Conservation (phyloP, 768 basidiomycete species). For the Kwoniella mangroviensis region DNA sequence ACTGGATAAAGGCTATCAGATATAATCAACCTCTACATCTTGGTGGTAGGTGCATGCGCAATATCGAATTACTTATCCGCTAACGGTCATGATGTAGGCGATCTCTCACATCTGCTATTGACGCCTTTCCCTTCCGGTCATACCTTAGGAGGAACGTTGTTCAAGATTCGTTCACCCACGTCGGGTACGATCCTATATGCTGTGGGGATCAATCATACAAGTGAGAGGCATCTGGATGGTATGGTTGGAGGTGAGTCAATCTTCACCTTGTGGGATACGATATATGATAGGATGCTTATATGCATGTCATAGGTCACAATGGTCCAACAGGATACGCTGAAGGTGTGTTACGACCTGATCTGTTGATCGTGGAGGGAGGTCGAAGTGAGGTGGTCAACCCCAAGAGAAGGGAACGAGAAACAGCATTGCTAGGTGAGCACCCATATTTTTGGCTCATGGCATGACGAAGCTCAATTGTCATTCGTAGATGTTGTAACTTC, state of each 20-base stretch:
- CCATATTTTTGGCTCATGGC: not conserved
- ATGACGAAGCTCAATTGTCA: not conserved
- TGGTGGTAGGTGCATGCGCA: conserved; percentile 66
- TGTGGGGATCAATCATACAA: conserved; percentile 93
- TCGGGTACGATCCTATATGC: conserved; percentile 95
- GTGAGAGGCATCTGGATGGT: conserved; percentile 91
- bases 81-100: conserved; percentile 27
- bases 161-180: conserved; percentile 98
- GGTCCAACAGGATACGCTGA: conserved; percentile 48
- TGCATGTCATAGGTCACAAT: conserved; percentile 23
- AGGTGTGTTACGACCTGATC: conserved; percentile 74
- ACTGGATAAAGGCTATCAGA: conserved; percentile 84
- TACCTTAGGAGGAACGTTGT: conserved; percentile 93
- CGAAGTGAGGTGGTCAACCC: conserved; percentile 80
- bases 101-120: conserved; percentile 59
- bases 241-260: conserved; percentile 64
- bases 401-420: conserved; percentile 86
- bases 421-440: conserved; percentile 73
- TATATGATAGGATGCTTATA: not conserved
- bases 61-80: not conserved
- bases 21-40: conserved; percentile 96
- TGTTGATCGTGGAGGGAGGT: conserved; percentile 91
- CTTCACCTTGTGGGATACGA: not conserved
- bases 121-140: conserved; percentile 95
- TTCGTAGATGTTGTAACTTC: conserved; percentile 80